Percentiles rank a stretch among this genome's conserved stretches.
Conservation (phyloP, 148 eudicot genomes). For the Chenopodium berlandieri region DNA sequence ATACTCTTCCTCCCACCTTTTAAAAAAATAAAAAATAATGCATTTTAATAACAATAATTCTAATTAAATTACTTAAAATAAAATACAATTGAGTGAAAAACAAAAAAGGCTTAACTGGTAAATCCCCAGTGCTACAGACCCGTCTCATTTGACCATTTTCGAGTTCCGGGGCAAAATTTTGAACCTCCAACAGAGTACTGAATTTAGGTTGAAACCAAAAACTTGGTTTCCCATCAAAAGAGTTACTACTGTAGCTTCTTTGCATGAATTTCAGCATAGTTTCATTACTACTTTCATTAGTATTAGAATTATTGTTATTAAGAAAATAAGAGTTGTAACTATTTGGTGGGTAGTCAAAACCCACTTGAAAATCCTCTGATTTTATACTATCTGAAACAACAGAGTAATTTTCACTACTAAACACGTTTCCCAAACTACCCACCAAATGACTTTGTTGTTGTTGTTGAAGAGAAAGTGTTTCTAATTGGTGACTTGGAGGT, state of each 20-base stretch:
- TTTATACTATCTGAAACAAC: conserved; percentile 44
- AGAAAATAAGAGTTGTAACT: conserved; percentile 22
- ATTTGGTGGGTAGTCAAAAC: conserved; percentile 31
- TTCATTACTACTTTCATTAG: conserved; percentile 32
- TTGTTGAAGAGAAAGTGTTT: conserved; percentile 42
- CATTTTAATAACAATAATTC: neutral
- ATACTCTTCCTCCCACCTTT: conserved; percentile 24
- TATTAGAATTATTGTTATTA: conserved; percentile 8
- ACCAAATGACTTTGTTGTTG: conserved; percentile 40
- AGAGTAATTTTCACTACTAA: conserved; percentile 27
- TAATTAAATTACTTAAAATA: neutral
- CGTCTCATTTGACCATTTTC: conserved; percentile 63
- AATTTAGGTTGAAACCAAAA: conserved; percentile 49
- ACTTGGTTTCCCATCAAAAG: conserved; percentile 40
- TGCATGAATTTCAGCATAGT: conserved; percentile 56
- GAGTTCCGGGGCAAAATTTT: conserved; percentile 11
- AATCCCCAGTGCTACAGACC: conserved; percentile 86
- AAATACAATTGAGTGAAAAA: neutral
- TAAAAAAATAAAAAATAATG: neutral
- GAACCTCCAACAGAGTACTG: conserved; percentile 38
- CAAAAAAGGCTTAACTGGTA: conserved; percentile 51
- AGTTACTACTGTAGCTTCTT: conserved; percentile 63
- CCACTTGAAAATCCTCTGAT: conserved; percentile 54
- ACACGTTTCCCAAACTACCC: conserved; percentile 29
- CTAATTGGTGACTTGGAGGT: conserved; percentile 58